These are phyloP conservation scores for Chamaecrista fasciculata DNA, from an alignment of 306 rosid species.

Conservation along the genomic window DNA sequence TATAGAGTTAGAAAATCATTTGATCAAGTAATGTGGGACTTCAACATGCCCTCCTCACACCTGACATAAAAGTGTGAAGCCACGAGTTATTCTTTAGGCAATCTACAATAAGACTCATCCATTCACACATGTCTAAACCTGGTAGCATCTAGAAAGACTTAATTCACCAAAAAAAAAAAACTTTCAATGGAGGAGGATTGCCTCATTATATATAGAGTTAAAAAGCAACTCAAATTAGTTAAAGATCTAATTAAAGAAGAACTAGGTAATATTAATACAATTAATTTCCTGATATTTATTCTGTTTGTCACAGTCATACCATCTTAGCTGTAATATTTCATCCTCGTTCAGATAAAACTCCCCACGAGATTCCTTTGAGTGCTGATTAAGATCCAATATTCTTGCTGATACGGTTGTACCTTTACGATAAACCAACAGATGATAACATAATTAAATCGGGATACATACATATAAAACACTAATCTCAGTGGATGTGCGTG, in stretches of 20 bases:
- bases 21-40: too few relatives aligned
- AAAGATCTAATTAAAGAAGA: background rate
- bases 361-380: constrained; percentile 50
- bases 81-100: too few relatives aligned
- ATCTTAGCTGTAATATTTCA: constrained; percentile 36
- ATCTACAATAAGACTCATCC: too few relatives aligned
- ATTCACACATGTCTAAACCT: too few relatives aligned
- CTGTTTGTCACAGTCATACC: constrained; percentile 31
- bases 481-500: constrained; percentile 37
- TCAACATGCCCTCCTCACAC: too few relatives aligned
- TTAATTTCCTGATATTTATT: background rate
- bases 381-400: constrained; percentile 33
- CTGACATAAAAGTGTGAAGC: too few relatives aligned
- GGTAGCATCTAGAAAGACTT: too few relatives aligned
- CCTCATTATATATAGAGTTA: too few relatives aligned
- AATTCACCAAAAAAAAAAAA: too few relatives aligned
- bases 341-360: constrained; percentile 42
- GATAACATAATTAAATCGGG: background rate
- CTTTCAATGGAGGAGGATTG: too few relatives aligned
- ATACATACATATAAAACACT: constrained; percentile 23
- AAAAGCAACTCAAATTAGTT: background rate
- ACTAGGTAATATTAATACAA: background rate
- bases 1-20: too few relatives aligned
- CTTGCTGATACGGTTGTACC: constrained; percentile 36
- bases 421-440: constrained; percentile 39